Percentiles rank a stretch among this genome's conserved stretches.
Evolutionary conservation across 345 rosid species (phyloP).

Genomic region (Gossypium arboreum): DNA sequence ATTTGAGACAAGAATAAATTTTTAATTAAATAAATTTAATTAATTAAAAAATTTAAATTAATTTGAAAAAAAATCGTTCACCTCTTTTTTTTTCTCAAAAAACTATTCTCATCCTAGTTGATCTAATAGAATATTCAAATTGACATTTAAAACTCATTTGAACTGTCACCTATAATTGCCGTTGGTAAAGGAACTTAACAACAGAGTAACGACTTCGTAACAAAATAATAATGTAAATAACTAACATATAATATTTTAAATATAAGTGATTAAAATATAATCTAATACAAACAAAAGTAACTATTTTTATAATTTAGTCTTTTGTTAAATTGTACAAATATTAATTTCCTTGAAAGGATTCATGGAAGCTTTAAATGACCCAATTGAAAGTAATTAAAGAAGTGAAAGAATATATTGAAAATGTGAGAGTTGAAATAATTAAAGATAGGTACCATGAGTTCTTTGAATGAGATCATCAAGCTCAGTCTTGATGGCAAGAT

Average conservation of each 20-base stretch:
- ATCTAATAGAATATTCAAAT: fast-evolving
- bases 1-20: fast-evolving
- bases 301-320: no score
- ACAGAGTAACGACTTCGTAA: fast-evolving
- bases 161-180: fast-evolving
- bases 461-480: constrained; percentile 74
- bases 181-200: fast-evolving
- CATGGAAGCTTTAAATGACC: no score
- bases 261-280: no score
- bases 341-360: no score
- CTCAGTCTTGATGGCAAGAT: constrained; percentile 76
- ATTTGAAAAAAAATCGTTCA: no score
- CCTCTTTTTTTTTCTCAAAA: no score
- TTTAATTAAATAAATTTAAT: no score
- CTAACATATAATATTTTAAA: no score
- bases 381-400: background rate
- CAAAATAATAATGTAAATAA: fast-evolving
- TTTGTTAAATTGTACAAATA: no score
- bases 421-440: background rate
- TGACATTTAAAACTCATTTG: no score
- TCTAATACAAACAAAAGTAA: fast-evolving
- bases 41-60: no score
- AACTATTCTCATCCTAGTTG: no score
- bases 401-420: background rate
- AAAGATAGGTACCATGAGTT: constrained; percentile 34